Conservation (phyloP, 345 rosid genomes). For the Sonneratia caseolaris region DNA sequence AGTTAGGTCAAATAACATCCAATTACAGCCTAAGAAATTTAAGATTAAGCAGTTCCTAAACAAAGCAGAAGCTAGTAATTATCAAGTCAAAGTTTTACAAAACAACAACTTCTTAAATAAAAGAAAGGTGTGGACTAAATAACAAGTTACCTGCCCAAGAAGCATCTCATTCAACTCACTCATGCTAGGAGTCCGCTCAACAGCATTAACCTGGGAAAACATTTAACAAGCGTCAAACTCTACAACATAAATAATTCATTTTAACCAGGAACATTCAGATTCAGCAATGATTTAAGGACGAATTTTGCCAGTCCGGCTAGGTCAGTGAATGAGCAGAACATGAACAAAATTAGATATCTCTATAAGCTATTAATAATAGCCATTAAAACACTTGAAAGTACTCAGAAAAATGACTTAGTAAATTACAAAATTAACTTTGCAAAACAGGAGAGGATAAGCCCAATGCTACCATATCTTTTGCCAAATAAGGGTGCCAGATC, state of each 20-base stretch:
- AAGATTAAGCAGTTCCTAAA: no score
- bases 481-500: no score
- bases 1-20: not conserved
- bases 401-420: not conserved
- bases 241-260: not conserved
- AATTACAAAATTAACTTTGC: not conserved
- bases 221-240: conserved; percentile 11
- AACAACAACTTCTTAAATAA: not conserved
- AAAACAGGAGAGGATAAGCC: not conserved
- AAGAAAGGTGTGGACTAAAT: not conserved
- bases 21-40: not conserved
- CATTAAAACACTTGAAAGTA: not conserved
- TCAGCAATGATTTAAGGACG: not conserved
- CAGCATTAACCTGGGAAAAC: conserved; percentile 64
- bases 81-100: not conserved
- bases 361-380: not conserved
- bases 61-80: not conserved
- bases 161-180: conserved; percentile 89
- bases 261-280: not conserved
- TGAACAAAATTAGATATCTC: not conserved
- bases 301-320: not conserved
- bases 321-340: not conserved
- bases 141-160: conserved; percentile 60
- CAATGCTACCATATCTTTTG: not conserved
- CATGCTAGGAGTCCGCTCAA: conserved; percentile 94